Percentiles rank a stretch among this genome's conserved stretches.
Conservation (phyloP, 106 monocot genomes). For the Dactylorhiza incarnata region DNA sequence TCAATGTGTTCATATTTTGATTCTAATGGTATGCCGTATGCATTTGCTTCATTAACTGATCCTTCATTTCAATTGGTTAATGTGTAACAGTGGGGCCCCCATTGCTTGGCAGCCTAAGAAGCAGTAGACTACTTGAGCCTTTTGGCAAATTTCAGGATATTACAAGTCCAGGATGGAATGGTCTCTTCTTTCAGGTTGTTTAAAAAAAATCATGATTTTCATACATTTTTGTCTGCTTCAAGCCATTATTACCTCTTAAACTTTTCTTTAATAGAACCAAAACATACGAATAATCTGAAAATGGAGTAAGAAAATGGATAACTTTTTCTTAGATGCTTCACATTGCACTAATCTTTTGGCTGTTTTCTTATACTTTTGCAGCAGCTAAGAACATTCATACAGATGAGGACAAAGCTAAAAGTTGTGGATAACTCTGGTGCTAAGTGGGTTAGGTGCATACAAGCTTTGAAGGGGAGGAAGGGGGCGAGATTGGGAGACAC, state of each 20-base stretch:
- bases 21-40: not conserved
- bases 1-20: not conserved
- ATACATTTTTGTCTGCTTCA: not conserved
- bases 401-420: conserved; percentile 90
- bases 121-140: conserved; percentile 16
- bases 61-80: not conserved
- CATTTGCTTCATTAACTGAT: not conserved
- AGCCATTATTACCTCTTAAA: not conserved
- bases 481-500: conserved; percentile 75
- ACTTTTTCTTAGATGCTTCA: not conserved
- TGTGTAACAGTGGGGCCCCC: conserved; percentile 23
- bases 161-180: conserved; percentile 4
- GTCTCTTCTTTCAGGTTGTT: conserved; percentile 33
- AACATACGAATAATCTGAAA: not conserved
- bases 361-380: conserved; percentile 19
- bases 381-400: conserved; percentile 87
- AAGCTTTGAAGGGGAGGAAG: conserved; percentile 64
- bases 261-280: not conserved
- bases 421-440: conserved; percentile 94
- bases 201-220: not conserved
- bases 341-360: not conserved
- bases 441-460: conserved; percentile 89
- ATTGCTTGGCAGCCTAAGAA: conserved; percentile 34
- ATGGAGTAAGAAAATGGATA: not conserved
- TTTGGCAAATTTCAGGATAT: conserved; percentile 11